phyloP scores from a whole-genome alignment of 805 yeast genomes.

The Isabelozyma rhagii region DNA sequence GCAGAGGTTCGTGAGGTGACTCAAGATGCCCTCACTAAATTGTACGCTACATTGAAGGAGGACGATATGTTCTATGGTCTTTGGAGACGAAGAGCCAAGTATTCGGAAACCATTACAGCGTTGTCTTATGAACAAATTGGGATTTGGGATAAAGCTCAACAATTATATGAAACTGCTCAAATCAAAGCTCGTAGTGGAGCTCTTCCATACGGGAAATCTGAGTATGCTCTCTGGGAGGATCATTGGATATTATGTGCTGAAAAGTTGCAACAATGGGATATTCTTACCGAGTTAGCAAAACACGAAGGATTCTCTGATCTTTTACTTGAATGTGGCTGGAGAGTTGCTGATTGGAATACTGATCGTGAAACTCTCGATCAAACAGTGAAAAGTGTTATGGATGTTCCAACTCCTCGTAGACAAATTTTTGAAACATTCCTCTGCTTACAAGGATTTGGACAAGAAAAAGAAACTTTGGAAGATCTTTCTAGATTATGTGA shows the following conservation, averaged over 20 bases:
- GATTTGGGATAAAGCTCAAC: slow-evolving; percentile 90
- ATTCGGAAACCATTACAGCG: slow-evolving; percentile 89
- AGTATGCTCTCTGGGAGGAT: slow-evolving; percentile 96
- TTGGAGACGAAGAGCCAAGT: slow-evolving; percentile 96
- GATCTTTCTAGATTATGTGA: slow-evolving; percentile 86
- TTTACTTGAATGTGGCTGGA: slow-evolving; percentile 97
- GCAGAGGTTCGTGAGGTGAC: slow-evolving; percentile 77
- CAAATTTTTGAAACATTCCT: slow-evolving; percentile 94
- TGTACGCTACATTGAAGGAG: slow-evolving; percentile 85
- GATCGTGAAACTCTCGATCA: slow-evolving; percentile 94
- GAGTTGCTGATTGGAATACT: slow-evolving; percentile 97
- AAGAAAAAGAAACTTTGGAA: slow-evolving; percentile 79
- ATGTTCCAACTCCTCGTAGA: slow-evolving; percentile 96
- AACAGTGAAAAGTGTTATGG: slow-evolving; percentile 94
- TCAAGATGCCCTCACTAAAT: slow-evolving; percentile 85
- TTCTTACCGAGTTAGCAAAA: slow-evolving; percentile 90
- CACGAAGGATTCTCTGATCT: slow-evolving; percentile 97
- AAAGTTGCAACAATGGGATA: slow-evolving; percentile 97
- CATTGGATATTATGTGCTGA: slow-evolving; percentile 98
- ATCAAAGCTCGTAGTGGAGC: slow-evolving; percentile 94
- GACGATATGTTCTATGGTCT: slow-evolving; percentile 97
- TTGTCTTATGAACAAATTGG: slow-evolving; percentile 94
- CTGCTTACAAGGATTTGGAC: slow-evolving; percentile 89
- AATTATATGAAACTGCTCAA: slow-evolving; percentile 93
- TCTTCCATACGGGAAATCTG: slow-evolving; percentile 91